Conservation (phyloP, 1,284 basidiomycete species). For the Taiwanofungus camphoratus region DNA sequence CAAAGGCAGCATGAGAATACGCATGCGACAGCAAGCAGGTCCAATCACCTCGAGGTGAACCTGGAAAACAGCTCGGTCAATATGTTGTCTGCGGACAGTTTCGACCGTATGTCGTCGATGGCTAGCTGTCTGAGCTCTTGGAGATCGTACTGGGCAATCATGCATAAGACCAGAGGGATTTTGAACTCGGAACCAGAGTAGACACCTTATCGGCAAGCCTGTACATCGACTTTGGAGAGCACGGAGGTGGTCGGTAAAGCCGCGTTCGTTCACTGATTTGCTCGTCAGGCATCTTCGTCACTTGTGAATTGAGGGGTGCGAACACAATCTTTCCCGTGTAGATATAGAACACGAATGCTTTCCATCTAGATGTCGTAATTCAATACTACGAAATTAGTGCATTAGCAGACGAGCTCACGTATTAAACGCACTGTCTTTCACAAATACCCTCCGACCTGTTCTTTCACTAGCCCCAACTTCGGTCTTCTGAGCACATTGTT, state of each 20-base stretch:
- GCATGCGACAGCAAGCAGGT: too few relatives aligned
- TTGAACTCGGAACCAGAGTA: background rate
- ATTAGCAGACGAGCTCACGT: background rate
- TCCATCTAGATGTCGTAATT: background rate
- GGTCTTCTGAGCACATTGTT: too few relatives aligned
- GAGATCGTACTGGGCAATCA: background rate
- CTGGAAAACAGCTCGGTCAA: background rate
- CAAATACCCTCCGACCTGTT: background rate
- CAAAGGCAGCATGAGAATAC: background rate
- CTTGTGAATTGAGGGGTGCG: constrained; percentile 6
- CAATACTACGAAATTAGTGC: background rate
- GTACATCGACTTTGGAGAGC: constrained; percentile 9
- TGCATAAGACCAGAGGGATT: background rate
- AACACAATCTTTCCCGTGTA: constrained; percentile 8
- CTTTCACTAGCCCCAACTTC: too few relatives aligned
- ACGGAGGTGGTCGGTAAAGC: background rate
- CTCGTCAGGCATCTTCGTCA: background rate
- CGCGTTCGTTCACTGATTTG: background rate
- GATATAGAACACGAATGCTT: constrained; percentile 6
- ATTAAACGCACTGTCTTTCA: constrained; percentile 1
- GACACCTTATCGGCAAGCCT: constrained; percentile 4
- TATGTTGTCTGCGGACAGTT: background rate
- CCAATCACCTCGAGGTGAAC: background rate
- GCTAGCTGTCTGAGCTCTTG: background rate
- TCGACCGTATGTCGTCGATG: background rate